Conservation (phyloP, 495 filamentous ascomycete species). For the Aspergillus cavernicola region DNA sequence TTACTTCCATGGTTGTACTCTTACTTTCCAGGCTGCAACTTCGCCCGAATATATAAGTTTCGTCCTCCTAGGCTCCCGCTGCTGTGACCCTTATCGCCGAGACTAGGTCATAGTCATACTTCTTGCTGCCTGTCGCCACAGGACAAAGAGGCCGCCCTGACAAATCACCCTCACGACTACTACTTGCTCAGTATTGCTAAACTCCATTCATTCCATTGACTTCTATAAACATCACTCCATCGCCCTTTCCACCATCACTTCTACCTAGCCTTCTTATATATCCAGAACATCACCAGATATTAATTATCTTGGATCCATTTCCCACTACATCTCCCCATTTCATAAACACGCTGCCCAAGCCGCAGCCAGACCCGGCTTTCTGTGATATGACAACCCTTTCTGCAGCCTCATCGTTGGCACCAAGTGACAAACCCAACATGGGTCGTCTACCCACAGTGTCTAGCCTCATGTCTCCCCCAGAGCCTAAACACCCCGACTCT, state of each 20-base stretch:
- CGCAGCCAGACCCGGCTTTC: neutral
- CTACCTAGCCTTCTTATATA: neutral
- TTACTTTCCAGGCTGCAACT: constrained; percentile 1
- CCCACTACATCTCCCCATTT: neutral
- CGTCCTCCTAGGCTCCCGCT: neutral
- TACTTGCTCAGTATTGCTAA: constrained; percentile 26
- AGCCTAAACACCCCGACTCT: constrained; percentile 57
- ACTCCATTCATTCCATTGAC: constrained; percentile 36
- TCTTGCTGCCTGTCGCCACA: constrained; percentile 30
- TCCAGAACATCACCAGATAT: constrained; percentile 2
- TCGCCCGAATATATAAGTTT: constrained; percentile 7
- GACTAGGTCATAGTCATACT: constrained; percentile 12
- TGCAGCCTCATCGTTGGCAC: constrained; percentile 19
- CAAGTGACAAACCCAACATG: constrained; percentile 37
- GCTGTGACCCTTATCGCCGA: constrained; percentile 26
- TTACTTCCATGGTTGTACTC: neutral
- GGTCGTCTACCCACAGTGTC: constrained; percentile 49
- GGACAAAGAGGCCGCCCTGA: constrained; percentile 36
- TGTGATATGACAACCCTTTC: constrained; percentile 28
- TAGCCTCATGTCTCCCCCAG: constrained; percentile 75
- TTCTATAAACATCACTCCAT: constrained; percentile 34
- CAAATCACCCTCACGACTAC: constrained; percentile 42
- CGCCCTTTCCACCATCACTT: constrained; percentile 17
- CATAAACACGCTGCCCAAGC: neutral
- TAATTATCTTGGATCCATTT: neutral